Base-by-base conservation (phyloP, 2,329 filamentous ascomycete species). In the Exserohilum rostratum region DNA sequence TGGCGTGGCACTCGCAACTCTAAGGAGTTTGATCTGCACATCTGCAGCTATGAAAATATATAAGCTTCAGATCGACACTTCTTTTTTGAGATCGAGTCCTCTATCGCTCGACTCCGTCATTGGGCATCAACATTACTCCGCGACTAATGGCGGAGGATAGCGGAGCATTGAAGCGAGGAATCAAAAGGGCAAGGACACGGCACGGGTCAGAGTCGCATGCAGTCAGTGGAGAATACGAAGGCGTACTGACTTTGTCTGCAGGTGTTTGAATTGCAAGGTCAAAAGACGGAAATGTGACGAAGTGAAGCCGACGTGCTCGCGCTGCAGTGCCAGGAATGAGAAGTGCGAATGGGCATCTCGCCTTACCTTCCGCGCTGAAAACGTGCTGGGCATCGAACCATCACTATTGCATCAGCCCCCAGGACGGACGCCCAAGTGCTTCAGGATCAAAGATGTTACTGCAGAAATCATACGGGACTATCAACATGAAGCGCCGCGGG, bases 211-310 rank as follows among this genome's bases (percentile, higher is more conserved):
- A 46, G 11, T 12, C 6, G 17, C 2, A 31, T 27, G 10, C 30
- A 52, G 5, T 5, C 20, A 40, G 15, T 13, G 11, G 17, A 12
- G 35, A 13, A 13, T 6, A 53, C 6, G 5, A 17, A n/a, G 2
- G 18, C 10, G n/a, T 2, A 22, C 38, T 55, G 3, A 52, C 25
- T 0, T 15, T 1, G 25, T 27, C 13, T 12, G 3, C 27, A 52
- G 47, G 7, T 62, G 62, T 38, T 33, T 52, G 7, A 65, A 63
- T 37, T 64, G 63, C 46, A 57, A 61, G 2, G 22, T 38, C 9
- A 64, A 59, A 33, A 43, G 59, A 27, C 52, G 57, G 12, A 66
- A 64, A 37, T 64, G 61, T 27, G 61, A 66, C 20, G 63, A 64
- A 43, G 33, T 29, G 5, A 64, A 66, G 29, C 63, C 63, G 9